Evolutionary conservation across 306 rosid species (phyloP).

Genomic region (Vigna angularis): DNA sequence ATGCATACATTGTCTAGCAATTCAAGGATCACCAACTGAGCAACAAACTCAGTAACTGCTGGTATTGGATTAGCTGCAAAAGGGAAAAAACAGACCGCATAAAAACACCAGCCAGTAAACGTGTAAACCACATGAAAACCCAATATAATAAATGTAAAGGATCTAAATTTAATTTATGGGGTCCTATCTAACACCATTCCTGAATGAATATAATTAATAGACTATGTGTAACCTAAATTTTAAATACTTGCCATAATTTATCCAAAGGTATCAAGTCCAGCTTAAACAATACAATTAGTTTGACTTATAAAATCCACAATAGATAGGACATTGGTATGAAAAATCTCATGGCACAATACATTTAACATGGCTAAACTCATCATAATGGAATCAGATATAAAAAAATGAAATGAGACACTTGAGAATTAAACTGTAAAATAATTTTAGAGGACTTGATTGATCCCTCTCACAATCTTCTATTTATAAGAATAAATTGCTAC

Average conservation of each 20-base stretch:
- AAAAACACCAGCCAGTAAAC: slow-evolving; percentile 22
- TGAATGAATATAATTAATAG: neutral
- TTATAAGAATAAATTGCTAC: too few species aligned
- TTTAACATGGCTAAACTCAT: too few species aligned
- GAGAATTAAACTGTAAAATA: too few species aligned
- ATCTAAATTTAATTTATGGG: slow-evolving; percentile 19
- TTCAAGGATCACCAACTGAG: slow-evolving; percentile 91
- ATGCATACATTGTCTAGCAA: slow-evolving; percentile 82
- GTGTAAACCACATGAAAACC: neutral
- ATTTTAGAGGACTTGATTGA: too few species aligned
- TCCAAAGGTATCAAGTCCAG: neutral
- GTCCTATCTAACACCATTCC: neutral
- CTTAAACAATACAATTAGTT: neutral
- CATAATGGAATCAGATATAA: too few species aligned
- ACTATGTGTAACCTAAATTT: slow-evolving; percentile 13
- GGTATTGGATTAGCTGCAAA: slow-evolving; percentile 77
- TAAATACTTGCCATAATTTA: neutral
- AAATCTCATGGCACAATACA: too few species aligned
- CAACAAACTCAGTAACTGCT: slow-evolving; percentile 78
- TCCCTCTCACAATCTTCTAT: too few species aligned
- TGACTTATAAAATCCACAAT: too few species aligned
- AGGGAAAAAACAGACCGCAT: slow-evolving; percentile 27
- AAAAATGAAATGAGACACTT: too few species aligned
- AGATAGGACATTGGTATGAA: too few species aligned
- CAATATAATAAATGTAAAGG: neutral